Percentiles rank a stretch among this genome's conserved stretches.
Conservation (phyloP, 2,329 filamentous ascomycete genomes). For the Neofusicoccum cordaticola region DNA sequence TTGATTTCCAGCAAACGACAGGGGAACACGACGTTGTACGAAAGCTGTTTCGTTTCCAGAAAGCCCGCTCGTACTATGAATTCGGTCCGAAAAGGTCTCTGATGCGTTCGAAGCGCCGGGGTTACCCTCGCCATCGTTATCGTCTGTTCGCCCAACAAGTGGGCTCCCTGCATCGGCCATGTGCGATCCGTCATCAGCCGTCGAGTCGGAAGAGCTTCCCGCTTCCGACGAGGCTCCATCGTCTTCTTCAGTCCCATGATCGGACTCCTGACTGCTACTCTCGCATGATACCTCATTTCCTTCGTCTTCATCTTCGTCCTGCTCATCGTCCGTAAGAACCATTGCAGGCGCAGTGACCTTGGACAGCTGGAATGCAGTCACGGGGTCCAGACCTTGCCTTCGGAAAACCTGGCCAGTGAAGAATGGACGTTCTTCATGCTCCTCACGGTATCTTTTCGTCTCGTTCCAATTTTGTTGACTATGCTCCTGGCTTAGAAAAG, state of each 20-base stretch:
- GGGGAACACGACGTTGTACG: neutral
- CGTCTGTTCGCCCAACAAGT: neutral
- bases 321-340: neutral
- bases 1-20: neutral
- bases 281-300: neutral
- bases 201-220: constrained; percentile 6
- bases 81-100: neutral
- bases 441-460: neutral
- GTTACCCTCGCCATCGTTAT: neutral
- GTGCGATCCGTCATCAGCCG: neutral
- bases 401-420: neutral
- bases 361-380: neutral
- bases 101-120: neutral
- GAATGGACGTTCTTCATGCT: neutral
- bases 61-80: neutral
- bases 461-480: neutral
- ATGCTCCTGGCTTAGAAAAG: neutral
- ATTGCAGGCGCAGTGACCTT: neutral
- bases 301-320: neutral
- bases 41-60: neutral
- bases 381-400: neutral
- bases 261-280: neutral
- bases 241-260: neutral
- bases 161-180: neutral
- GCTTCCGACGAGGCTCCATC: constrained; percentile 6